phyloP scores from a whole-genome alignment of 1,139 yeast species.

The Tardiomyces digboiensis region DNA sequence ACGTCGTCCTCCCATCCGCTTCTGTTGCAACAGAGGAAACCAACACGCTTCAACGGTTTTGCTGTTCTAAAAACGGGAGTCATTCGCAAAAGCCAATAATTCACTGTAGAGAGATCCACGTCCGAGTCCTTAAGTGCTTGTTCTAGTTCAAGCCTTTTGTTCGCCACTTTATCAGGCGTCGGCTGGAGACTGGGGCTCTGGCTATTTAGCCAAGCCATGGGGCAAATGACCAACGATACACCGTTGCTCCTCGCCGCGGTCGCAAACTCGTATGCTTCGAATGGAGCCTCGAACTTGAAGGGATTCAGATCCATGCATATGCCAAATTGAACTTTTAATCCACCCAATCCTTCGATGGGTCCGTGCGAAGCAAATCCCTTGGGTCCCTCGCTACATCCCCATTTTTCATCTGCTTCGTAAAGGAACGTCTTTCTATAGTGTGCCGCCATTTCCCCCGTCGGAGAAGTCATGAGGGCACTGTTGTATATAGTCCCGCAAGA shows the following conservation, averaged over 20 bases:
- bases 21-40: conserved; percentile 1
- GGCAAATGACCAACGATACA: conserved; percentile 54
- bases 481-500: conserved; percentile 49
- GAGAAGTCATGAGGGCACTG: conserved; percentile 58
- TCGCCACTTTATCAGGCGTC: conserved; percentile 6
- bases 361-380: conserved; percentile 5
- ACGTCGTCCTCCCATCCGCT: conserved; percentile 2
- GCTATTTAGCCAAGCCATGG: conserved; percentile 83
- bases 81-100: conserved; percentile 69
- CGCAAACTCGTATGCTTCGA: conserved; percentile 64
- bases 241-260: conserved; percentile 38
- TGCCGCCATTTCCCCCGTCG: conserved; percentile 47
- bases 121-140: conserved; percentile 7
- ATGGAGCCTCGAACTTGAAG: conserved; percentile 73
- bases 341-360: conserved; percentile 4
- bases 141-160: conserved; percentile 4
- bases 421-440: conserved; percentile 74
- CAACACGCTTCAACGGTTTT: not conserved
- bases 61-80: conserved; percentile 34
- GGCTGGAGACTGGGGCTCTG: conserved; percentile 16
- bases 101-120: conserved; percentile 16
- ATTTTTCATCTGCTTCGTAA: conserved; percentile 68
- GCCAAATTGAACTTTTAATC: conserved; percentile 46
- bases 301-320: conserved; percentile 97
- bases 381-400: conserved; percentile 76